Conservation (phyloP, 2,329 filamentous ascomycete genomes). For the Periconia sp. region DNA sequence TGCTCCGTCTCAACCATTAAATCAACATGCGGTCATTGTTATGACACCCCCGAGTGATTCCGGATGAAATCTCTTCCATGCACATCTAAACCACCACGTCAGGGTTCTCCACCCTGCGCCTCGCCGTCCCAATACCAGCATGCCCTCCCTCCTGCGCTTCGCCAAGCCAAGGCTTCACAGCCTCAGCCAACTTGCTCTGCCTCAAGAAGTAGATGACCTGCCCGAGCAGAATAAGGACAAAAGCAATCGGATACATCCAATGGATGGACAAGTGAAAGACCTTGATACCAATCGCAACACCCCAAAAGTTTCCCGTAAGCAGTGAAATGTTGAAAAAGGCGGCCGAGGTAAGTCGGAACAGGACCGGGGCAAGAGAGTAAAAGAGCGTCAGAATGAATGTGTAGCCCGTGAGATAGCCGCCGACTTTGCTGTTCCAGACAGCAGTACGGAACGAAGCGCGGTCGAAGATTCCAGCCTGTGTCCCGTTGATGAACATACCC, state of each 20-base stretch:
- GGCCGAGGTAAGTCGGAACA: constrained; percentile 87
- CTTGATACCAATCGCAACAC: constrained; percentile 86
- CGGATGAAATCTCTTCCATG: too few species aligned
- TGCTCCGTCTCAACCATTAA: too few species aligned
- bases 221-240: constrained; percentile 87
- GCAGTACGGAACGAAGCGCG: constrained; percentile 67
- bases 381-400: constrained; percentile 83
- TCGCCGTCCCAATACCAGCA: constrained; percentile 37
- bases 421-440: constrained; percentile 60
- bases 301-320: constrained; percentile 96
- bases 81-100: constrained; percentile 37
- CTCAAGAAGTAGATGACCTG: constrained; percentile 87
- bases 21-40: too few species aligned
- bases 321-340: constrained; percentile 97
- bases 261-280: constrained; percentile 83
- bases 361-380: constrained; percentile 83
- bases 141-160: constrained; percentile 72
- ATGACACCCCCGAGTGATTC: too few species aligned
- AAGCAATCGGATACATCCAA: constrained; percentile 94
- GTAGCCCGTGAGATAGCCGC: constrained; percentile 87
- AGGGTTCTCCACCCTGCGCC: constrained; percentile 35
- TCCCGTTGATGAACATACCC: constrained; percentile 88
- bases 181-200: constrained; percentile 81
- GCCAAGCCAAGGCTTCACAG: constrained; percentile 94
- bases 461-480: constrained; percentile 91